Conservation (phyloP, 176 grass and related monocot genomes). For the Canna indica region DNA sequence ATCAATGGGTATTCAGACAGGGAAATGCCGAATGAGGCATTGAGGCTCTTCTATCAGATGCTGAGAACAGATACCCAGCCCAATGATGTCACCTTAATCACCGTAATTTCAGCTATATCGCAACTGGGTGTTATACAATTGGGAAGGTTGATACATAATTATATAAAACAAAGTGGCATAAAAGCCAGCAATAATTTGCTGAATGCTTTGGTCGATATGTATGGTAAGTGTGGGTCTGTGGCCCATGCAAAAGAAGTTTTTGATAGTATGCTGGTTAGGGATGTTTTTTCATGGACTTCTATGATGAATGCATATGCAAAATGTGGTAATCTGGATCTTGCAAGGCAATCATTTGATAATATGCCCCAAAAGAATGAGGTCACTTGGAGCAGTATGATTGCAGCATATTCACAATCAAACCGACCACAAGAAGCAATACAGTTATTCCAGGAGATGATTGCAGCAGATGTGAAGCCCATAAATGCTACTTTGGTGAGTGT, state of each 20-base stretch:
- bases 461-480: constrained; percentile 35
- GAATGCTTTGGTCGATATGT: constrained; percentile 47
- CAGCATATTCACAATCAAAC: constrained; percentile 43
- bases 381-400: constrained; percentile 58
- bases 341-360: constrained; percentile 24
- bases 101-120: constrained; percentile 27
- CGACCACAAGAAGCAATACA: constrained; percentile 32
- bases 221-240: constrained; percentile 41
- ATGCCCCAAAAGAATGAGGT: constrained; percentile 48
- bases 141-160: constrained; percentile 28
- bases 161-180: constrained; percentile 15
- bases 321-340: constrained; percentile 37
- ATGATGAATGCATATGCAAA: constrained; percentile 46
- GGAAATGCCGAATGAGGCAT: constrained; percentile 23
- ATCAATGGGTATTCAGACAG: constrained; percentile 27
- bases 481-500: constrained; percentile 48
- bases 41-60: constrained; percentile 50
- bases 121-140: constrained; percentile 33
- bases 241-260: constrained; percentile 45
- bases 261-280: constrained; percentile 30
- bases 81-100: constrained; percentile 37
- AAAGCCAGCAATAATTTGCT: constrained; percentile 21
- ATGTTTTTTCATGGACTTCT: constrained; percentile 59
- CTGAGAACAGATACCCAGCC: constrained; percentile 17
- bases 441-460: constrained; percentile 42